Base-by-base conservation (phyloP, 2,329 filamentous ascomycete genomes). In the Microsporum audouinii region DNA sequence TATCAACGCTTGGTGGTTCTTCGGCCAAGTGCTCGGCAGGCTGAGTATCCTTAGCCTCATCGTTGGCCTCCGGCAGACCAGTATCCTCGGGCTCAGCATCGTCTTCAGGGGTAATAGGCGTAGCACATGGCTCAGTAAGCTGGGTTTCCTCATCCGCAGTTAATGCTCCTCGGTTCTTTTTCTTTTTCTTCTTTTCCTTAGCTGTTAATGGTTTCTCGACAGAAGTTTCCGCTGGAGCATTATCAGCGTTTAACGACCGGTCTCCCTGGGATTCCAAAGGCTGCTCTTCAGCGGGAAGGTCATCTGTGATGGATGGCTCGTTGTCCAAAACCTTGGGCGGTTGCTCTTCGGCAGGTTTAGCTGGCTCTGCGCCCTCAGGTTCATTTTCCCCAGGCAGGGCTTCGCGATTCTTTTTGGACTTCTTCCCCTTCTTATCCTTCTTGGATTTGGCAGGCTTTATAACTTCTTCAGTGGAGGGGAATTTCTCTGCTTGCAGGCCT, bases 401-500 rank as follows among this genome's bases (percentile, higher is more conserved):
- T 23, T 33, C 62, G n/a, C 14, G 47, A 7, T 57, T 43, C 55
- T 53, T 57, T 34, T 53, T 61, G 36, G 23, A 7, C n/a, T 43
- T 60, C 56, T 49, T 61, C 33, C 59, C 49, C 59, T 61, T 45
- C 39, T 63, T 33, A 34, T 49, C 56, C 58, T 59, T 57, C 47
- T 39, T 39, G 8, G 29, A 23, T 55, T 55, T 55, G n/a, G 33
- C 14, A 55, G 31, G 51, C 14, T 55, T 55, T 34, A 17, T 8
- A 36, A 7, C n/a, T 55, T 55, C 34, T 36, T 31, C 55, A 43
- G 17, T 43, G 34, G 34, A n/a, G 3, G 55, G 17, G 10, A 34
- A 12, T 29, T 39, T 36, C n/a, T 29, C 33, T 55, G 12, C 55
- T 41, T 14, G 55, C 36, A 43, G 36, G 2, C 5, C n/a, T 2